Conservation (phyloP, 139 green algal genomes). For the Tetratostichococcus sp. region DNA sequence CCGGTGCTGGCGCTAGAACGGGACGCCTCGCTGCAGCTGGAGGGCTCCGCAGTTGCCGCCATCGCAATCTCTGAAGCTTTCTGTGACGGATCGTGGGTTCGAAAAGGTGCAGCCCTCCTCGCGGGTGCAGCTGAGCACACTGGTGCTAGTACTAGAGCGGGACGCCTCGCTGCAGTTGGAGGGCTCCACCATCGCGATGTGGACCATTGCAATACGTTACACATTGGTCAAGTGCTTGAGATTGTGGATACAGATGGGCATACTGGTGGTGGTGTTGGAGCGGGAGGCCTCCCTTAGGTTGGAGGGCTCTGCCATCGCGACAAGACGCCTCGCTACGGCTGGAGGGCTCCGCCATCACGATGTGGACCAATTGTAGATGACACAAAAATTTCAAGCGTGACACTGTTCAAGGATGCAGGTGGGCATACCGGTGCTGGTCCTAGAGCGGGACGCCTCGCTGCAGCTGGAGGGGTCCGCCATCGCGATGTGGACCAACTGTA, state of each 20-base stretch:
- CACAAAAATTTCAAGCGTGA: too few relatives aligned
- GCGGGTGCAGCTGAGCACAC: too few relatives aligned
- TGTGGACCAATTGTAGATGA: background rate
- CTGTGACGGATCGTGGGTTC: too few relatives aligned
- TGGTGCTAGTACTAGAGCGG: background rate
- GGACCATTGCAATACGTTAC: background rate
- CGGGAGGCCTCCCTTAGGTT: conserved; percentile 6
- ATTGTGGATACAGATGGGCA: conserved; percentile 24
- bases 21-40: too few relatives aligned
- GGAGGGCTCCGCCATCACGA: background rate
- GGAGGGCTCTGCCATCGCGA: conserved; percentile 52
- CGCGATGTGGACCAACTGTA: background rate
- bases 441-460: background rate
- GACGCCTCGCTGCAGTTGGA: background rate
- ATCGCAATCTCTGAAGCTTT: too few relatives aligned
- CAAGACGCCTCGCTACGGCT: background rate
- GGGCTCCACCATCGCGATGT: background rate
- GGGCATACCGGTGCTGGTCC: background rate
- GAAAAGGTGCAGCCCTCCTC: too few relatives aligned
- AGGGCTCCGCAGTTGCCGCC: too few relatives aligned
- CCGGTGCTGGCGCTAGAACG: too few relatives aligned
- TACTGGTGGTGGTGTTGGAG: conserved; percentile 62
- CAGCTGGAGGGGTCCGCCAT: background rate
- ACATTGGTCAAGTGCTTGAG: too few relatives aligned
- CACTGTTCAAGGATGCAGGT: too few relatives aligned